Conservation (phyloP, 208 protist genomes). For the Zelonia costaricensis region DNA sequence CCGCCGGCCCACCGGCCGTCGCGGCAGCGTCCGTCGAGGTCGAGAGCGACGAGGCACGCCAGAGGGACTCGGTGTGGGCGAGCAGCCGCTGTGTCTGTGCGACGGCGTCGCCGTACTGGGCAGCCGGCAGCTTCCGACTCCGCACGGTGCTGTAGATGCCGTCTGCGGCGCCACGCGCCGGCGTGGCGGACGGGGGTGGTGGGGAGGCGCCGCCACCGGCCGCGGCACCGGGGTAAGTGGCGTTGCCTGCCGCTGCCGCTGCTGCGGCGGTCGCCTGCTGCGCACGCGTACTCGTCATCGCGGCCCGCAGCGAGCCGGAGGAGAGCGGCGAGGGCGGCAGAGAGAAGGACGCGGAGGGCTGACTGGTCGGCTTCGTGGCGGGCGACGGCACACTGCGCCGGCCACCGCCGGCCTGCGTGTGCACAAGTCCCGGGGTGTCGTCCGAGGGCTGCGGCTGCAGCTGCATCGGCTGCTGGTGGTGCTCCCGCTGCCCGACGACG, state of each 20-base stretch:
- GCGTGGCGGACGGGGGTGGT: no score
- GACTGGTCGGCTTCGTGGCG: background rate
- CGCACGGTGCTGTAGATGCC: conserved; percentile 9
- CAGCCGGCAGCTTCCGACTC: conserved; percentile 3
- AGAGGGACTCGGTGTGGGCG: conserved; percentile 28
- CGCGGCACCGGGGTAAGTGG: background rate
- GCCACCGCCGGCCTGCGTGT: background rate
- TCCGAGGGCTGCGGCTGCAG: background rate
- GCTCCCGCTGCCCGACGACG: no score
- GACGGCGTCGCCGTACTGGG: conserved; percentile 9
- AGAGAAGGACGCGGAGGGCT: background rate
- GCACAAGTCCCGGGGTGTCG: background rate
- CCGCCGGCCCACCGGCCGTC: no score
- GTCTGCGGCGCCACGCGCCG: background rate
- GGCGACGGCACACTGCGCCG: background rate
- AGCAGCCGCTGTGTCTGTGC: conserved; percentile 30
- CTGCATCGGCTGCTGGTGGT: background rate
- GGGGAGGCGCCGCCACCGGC: background rate
- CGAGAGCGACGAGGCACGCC: conserved; percentile 6
- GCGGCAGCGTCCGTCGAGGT: no score
- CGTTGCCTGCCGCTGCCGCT: no score
- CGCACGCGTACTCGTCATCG: background rate
- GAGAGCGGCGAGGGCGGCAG: conserved; percentile 2
- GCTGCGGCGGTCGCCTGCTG: background rate
- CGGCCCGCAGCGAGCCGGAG: background rate